Evolutionary conservation across 2,329 filamentous ascomycete genomes (phyloP), one percentile per base, ranked within the genome.

Genomic region (Tolypocladium guangdongense): DNA sequence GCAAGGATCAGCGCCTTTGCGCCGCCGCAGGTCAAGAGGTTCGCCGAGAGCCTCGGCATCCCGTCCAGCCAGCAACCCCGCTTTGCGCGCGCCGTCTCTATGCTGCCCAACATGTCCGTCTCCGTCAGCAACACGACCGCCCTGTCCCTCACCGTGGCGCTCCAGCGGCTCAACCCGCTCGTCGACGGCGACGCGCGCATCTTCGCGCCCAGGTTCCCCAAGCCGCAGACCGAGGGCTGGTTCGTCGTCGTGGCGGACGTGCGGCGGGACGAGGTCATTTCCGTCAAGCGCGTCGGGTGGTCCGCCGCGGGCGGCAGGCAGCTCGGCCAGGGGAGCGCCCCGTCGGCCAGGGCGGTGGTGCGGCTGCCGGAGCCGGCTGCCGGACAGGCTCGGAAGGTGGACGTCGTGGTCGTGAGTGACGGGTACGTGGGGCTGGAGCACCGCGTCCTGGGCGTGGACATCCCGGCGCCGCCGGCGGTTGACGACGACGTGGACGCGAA

Each of bases 211-310:
- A 80, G 81, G 24, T 97, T 95, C 71, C 92, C 92, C 1, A 99
- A 99, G 70, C 84, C 90, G 18, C 93, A 99, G 69, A 93, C 84
- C 0, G 93, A 99, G 64, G 91, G 91, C 0, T 97, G 86, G 80
- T 97, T 99, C 68, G 81, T 93, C 16, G 66, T 97, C 24, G 78
- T 95, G 0, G 85, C 83, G 7, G 83, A 87, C 60, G 63, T 80
- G 2, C 74, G 73, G 0, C 78, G 72, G 7, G 89, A 92, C 55
- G 89, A 96, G 60, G 78, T 97, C 39, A 70, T 96, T 4, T 92
- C 87, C 3, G 75, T 99, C 57, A 97, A 96, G 77, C 78, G 93
- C 33, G 81, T 93, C 0, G 85, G 84, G 2, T 97, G 93, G 91
- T 66, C 61, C 52, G 55, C 65, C 37, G 54, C 53, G 33, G 59